Conservation (phyloP, 805 yeast species). For the Nakazawaea laoshanensis region DNA sequence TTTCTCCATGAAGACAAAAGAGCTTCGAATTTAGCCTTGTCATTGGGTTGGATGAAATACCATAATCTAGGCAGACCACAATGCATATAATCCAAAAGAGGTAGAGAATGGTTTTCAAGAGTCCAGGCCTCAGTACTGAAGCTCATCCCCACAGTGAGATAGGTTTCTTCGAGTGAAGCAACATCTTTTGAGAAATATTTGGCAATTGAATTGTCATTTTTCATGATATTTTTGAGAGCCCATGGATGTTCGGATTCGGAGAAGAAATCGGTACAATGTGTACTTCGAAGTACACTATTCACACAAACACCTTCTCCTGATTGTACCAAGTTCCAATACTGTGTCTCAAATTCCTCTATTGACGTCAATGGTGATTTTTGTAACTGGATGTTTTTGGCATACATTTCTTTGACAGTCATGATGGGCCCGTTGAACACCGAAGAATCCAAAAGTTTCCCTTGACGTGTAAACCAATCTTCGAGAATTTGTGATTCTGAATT, state of each 20-base stretch:
- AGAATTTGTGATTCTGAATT: slow-evolving; percentile 24
- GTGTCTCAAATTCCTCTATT: background rate
- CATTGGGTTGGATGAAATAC: slow-evolving; percentile 56
- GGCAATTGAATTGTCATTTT: slow-evolving; percentile 39
- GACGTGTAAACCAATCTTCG: slow-evolving; percentile 3
- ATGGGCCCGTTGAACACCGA: slow-evolving; percentile 1
- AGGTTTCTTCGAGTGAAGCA: slow-evolving; percentile 32
- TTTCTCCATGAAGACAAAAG: slow-evolving; percentile 17
- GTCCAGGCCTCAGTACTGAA: slow-evolving; percentile 50
- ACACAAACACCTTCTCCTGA: background rate
- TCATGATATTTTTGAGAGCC: slow-evolving; percentile 50
- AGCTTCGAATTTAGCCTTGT: slow-evolving; percentile 41
- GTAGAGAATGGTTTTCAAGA: slow-evolving; percentile 53
- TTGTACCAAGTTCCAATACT: slow-evolving; percentile 2
- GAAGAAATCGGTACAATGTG: slow-evolving; percentile 1
- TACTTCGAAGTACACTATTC: background rate
- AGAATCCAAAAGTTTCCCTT: slow-evolving; percentile 1
- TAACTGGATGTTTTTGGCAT: background rate
- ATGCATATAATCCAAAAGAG: slow-evolving; percentile 43
- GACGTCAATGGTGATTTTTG: background rate
- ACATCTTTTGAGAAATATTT: slow-evolving; percentile 32
- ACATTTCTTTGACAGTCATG: slow-evolving; percentile 1
- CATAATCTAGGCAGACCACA: slow-evolving; percentile 48
- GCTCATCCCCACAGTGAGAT: slow-evolving; percentile 43
- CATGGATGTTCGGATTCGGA: slow-evolving; percentile 29